Conservation (phyloP, 73 alveolate genomes). For the Paramecium octaurelia region DNA sequence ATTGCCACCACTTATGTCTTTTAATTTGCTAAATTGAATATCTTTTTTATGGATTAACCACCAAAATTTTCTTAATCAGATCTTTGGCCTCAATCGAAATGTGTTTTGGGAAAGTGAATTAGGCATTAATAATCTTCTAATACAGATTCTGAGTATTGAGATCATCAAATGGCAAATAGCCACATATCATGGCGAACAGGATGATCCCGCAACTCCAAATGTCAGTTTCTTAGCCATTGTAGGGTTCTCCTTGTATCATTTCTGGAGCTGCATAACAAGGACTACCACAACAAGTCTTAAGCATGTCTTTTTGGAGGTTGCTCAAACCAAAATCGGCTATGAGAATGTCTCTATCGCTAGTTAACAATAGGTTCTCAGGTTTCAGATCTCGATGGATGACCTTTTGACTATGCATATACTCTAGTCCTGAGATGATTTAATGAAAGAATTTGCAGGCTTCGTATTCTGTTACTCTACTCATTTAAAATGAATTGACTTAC, state of each 20-base stretch:
- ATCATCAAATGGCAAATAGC: constrained; percentile 84
- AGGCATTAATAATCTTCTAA: constrained; percentile 59
- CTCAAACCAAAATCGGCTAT: constrained; percentile 71
- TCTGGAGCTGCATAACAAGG: constrained; percentile 99
- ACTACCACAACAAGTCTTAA: constrained; percentile 85
- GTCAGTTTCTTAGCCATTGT: constrained; percentile 72
- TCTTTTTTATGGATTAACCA: constrained; percentile 67
- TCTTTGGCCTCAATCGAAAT: constrained; percentile 62
- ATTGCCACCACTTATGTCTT: constrained; percentile 62
- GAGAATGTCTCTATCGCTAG: constrained; percentile 35
- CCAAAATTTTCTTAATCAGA: constrained; percentile 64
- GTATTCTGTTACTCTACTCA: constrained; percentile 70
- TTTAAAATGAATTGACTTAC: background rate
- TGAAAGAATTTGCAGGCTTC: constrained; percentile 82
- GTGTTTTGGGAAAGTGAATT: constrained; percentile 49
- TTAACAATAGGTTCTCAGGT: constrained; percentile 64
- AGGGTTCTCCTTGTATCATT: constrained; percentile 86
- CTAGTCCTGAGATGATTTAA: constrained; percentile 78
- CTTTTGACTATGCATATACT: constrained; percentile 46
- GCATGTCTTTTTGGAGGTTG: constrained; percentile 35
- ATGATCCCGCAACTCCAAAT: constrained; percentile 84
- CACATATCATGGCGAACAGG: constrained; percentile 78
- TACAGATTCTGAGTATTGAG: constrained; percentile 64
- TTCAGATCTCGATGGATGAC: constrained; percentile 65
- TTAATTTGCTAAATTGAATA: constrained; percentile 64